phyloP scores from a whole-genome alignment of 2,329 filamentous ascomycete species.

The Sclerotinia borealis region DNA sequence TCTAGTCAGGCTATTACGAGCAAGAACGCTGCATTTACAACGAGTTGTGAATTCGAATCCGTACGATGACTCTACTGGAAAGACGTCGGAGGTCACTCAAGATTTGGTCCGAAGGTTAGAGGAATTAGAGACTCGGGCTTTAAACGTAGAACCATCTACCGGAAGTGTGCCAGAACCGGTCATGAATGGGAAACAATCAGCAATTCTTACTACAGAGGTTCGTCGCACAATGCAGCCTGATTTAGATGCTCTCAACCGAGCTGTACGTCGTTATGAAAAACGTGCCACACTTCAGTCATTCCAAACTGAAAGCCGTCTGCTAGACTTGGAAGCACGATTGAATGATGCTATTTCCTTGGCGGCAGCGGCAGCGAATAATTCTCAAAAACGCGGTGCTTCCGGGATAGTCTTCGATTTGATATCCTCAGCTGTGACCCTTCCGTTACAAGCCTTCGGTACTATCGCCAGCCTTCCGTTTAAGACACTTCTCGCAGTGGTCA shows the following conservation, averaged over 20 bases:
- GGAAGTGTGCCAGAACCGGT: slow-evolving; percentile 27
- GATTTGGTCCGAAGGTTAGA: slow-evolving; percentile 62
- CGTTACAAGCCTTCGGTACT: slow-evolving; percentile 24
- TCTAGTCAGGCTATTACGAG: slow-evolving; percentile 71
- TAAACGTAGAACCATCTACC: slow-evolving; percentile 32
- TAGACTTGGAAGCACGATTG: slow-evolving; percentile 63
- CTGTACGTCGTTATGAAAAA: slow-evolving; percentile 87
- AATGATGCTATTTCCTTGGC: slow-evolving; percentile 77
- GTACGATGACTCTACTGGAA: slow-evolving; percentile 32
- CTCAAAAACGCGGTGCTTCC: slow-evolving; percentile 20
- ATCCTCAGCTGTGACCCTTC: slow-evolving; percentile 25
- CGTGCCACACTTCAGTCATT: slow-evolving; percentile 68
- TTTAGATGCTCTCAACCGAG: slow-evolving; percentile 80
- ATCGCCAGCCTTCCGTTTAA: slow-evolving; percentile 27
- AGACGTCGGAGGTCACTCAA: slow-evolving; percentile 38
- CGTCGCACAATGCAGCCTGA: slow-evolving; percentile 68
- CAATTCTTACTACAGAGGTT: slow-evolving; percentile 47
- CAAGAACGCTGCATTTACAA: slow-evolving; percentile 76
- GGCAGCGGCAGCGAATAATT: slow-evolving; percentile 56
- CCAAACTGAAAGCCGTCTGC: slow-evolving; percentile 70
- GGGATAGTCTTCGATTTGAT: slow-evolving; percentile 28
- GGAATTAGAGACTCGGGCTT: slow-evolving; percentile 57
- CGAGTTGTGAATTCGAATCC: slow-evolving; percentile 57
- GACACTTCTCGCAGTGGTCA: slow-evolving; percentile 17
- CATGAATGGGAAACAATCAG: slow-evolving; percentile 36